Percentiles rank a stretch among this genome's conserved stretches.
Conservation (phyloP, 2,329 filamentous ascomycete species). For the Metarhizium anisopliae region DNA sequence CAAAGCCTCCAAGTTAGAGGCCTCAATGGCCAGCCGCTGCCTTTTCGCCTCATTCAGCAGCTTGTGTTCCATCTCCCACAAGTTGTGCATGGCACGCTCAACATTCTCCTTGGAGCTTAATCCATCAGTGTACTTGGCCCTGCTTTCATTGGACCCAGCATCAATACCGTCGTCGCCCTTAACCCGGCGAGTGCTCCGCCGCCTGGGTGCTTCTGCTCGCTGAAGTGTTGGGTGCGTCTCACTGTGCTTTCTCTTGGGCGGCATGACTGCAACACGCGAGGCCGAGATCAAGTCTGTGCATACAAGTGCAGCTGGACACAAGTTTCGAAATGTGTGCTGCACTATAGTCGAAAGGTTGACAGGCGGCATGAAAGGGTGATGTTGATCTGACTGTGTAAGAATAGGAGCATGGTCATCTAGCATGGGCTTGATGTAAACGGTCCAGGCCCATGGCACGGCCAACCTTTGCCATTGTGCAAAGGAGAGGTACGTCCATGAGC, state of each 20-base stretch:
- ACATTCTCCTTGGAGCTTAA: conserved; percentile 18
- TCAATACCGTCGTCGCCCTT: conserved; percentile 2
- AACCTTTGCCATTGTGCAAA: neutral
- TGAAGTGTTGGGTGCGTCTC: conserved; percentile 11
- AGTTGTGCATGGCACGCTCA: conserved; percentile 31
- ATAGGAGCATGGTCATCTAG: neutral
- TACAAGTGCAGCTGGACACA: neutral
- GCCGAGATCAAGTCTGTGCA: neutral
- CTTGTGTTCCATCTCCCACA: conserved; percentile 40
- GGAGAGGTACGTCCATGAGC: too few relatives aligned
- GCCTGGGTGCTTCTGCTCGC: conserved; percentile 13
- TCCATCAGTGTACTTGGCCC: neutral
- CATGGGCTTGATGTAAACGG: neutral
- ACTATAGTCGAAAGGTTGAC: neutral
- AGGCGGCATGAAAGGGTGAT: neutral
- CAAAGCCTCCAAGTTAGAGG: conserved; percentile 21
- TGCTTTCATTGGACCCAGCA: neutral
- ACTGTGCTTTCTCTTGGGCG: conserved; percentile 28
- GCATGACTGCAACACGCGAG: conserved; percentile 19
- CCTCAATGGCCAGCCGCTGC: conserved; percentile 38
- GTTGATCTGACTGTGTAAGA: neutral
- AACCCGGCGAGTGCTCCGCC: conserved; percentile 16
- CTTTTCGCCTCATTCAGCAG: conserved; percentile 33
- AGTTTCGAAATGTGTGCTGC: neutral
- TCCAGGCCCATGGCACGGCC: neutral